Percentiles rank a stretch among this genome's conserved stretches.
Evolutionary conservation across 2,329 filamentous ascomycete species (phyloP).

Genomic region (Trichoderma polysporum): DNA sequence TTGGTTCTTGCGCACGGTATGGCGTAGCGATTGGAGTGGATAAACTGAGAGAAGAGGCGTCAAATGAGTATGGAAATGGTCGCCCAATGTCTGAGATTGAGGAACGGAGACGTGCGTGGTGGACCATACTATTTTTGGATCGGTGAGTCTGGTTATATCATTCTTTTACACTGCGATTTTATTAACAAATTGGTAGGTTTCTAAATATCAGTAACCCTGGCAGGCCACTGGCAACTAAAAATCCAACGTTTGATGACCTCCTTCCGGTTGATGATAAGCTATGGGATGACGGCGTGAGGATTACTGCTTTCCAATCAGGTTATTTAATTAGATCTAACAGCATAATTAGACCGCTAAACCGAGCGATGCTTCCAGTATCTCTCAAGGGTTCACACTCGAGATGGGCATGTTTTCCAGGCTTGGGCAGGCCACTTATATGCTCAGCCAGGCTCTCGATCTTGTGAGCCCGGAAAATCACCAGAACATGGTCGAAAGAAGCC

Average conservation of each 20-base stretch:
- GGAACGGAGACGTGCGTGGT: conserved; percentile 1
- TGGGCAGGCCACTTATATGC: not conserved
- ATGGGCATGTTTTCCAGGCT: conserved; percentile 4
- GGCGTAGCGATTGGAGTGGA: not conserved
- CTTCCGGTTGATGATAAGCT: not conserved
- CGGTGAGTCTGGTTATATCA: not conserved
- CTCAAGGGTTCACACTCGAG: not conserved
- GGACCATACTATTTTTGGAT: not conserved
- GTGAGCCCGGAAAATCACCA: not conserved
- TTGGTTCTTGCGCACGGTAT: not conserved
- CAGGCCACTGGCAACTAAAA: not conserved
- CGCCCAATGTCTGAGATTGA: not conserved
- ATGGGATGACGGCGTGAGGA: not conserved
- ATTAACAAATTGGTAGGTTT: not conserved
- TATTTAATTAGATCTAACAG: not conserved
- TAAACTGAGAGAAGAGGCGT: not conserved
- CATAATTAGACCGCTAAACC: not conserved
- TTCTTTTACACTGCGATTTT: not conserved
- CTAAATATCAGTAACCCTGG: not conserved
- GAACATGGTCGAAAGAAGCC: not conserved
- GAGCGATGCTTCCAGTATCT: not conserved
- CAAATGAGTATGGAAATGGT: not conserved
- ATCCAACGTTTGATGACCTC: not conserved
- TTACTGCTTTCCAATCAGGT: not conserved
- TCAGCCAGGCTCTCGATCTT: not conserved